Conservation (phyloP, 352 stramenopile genomes). For the Pythium aphanidermatum region DNA sequence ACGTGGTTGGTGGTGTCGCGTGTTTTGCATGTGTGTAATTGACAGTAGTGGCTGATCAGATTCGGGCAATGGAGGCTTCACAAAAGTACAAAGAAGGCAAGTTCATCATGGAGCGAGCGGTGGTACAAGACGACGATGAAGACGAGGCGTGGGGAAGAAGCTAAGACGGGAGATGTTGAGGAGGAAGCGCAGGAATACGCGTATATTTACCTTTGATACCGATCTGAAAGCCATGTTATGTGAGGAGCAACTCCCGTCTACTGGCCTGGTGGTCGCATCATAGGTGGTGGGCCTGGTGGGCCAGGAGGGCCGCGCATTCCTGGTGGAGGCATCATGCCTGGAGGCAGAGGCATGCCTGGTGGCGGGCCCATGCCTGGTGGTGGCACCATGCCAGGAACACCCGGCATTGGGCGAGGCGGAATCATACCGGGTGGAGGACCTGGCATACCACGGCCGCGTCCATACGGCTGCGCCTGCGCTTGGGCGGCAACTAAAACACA, state of each 20-base stretch:
- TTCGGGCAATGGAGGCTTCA: constrained; percentile 73
- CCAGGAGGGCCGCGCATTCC: constrained; percentile 44
- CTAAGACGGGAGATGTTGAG: constrained; percentile 24
- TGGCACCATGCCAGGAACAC: constrained; percentile 62
- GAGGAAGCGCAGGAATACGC: not conserved
- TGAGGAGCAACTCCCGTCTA: no score
- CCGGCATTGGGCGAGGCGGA: constrained; percentile 21
- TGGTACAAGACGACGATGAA: constrained; percentile 64
- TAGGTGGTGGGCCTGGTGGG: constrained; percentile 59
- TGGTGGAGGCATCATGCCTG: constrained; percentile 53
- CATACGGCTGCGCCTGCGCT: constrained; percentile 74
- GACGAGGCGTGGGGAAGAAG: constrained; percentile 45
- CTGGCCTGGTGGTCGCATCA: constrained; percentile 69
- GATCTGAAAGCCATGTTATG: no score
- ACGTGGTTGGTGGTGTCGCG: constrained; percentile 4
- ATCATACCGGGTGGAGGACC: no score
- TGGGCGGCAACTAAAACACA: constrained; percentile 57
- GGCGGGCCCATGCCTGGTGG: constrained; percentile 59
- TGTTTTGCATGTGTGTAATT: constrained; percentile 1
- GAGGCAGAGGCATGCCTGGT: constrained; percentile 42
- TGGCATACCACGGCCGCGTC: constrained; percentile 67
- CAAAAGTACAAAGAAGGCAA: constrained; percentile 87
- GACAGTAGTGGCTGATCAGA: constrained; percentile 25
- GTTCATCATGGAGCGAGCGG: constrained; percentile 73
- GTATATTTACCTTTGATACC: constrained; percentile 13